These are phyloP conservation scores for Sclerotinia minor DNA, from an alignment of 2,329 filamentous ascomycete species.

Conservation along the genomic window DNA sequence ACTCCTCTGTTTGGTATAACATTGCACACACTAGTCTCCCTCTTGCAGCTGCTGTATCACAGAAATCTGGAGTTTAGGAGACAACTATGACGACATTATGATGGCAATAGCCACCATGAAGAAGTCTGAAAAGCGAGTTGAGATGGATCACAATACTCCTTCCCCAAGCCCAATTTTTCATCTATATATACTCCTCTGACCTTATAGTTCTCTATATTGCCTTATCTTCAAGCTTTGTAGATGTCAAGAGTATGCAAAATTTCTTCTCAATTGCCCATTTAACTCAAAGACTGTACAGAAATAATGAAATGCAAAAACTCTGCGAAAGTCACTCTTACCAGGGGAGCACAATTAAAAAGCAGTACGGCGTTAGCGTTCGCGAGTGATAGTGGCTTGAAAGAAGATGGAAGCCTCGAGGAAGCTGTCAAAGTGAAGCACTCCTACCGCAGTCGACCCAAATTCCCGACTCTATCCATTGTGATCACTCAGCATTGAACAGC, in stretches of 20 bases:
- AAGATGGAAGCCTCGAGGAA: no score
- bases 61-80: neutral
- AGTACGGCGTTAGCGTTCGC: neutral
- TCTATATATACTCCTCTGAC: neutral
- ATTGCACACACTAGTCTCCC: neutral
- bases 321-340: neutral
- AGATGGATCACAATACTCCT: no score
- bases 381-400: neutral
- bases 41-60: neutral
- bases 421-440: neutral
- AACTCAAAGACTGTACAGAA: neutral
- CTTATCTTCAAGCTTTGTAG: neutral
- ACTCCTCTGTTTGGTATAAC: neutral
- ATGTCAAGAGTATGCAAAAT: neutral
- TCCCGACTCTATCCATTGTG: no score
- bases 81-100: neutral
- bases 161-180: neutral
- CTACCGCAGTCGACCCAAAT: neutral
- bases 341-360: neutral
- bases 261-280: neutral
- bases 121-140: neutral
- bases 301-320: neutral
- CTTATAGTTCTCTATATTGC: neutral
- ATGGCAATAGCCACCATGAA: neutral
- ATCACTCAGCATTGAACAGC: no score